Evolutionary conservation across 2,329 filamentous ascomycete genomes (phyloP).

Genomic region (Botryotinia globosa): DNA sequence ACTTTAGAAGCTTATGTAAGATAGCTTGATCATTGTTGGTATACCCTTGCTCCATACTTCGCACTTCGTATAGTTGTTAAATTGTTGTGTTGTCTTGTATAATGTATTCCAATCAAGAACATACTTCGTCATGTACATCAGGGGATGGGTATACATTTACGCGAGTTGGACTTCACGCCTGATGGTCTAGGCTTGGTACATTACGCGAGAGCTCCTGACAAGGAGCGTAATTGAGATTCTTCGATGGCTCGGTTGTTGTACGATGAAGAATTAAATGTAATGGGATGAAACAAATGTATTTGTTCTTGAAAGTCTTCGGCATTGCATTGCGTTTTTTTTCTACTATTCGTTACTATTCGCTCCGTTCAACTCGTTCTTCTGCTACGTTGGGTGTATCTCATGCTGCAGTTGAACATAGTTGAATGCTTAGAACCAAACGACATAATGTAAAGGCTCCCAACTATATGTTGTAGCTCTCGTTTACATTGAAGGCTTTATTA

Average conservation of each 20-base stretch:
- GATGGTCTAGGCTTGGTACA: not conserved
- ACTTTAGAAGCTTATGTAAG: not conserved
- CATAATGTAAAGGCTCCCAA: not conserved
- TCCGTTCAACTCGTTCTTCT: not conserved
- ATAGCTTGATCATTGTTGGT: not conserved
- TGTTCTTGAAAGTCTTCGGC: not conserved
- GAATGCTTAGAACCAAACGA: not conserved
- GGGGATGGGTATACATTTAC: not conserved
- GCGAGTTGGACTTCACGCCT: not conserved
- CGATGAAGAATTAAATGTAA: not conserved
- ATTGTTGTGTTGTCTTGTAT: not conserved
- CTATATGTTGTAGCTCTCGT: not conserved
- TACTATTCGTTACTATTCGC: not conserved
- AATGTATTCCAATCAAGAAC: not conserved
- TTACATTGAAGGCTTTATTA: not conserved
- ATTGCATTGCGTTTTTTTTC: not conserved
- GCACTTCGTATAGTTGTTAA: not conserved
- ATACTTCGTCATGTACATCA: not conserved
- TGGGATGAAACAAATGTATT: not conserved
- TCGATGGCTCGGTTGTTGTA: not conserved
- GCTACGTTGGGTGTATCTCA: not conserved
- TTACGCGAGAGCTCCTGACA: not conserved
- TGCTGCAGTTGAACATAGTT: not conserved
- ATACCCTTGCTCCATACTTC: not conserved
- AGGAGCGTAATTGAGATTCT: not conserved